Base-by-base conservation (phyloP, 1,139 yeast genomes). In the Pneumocystis murina region DNA sequence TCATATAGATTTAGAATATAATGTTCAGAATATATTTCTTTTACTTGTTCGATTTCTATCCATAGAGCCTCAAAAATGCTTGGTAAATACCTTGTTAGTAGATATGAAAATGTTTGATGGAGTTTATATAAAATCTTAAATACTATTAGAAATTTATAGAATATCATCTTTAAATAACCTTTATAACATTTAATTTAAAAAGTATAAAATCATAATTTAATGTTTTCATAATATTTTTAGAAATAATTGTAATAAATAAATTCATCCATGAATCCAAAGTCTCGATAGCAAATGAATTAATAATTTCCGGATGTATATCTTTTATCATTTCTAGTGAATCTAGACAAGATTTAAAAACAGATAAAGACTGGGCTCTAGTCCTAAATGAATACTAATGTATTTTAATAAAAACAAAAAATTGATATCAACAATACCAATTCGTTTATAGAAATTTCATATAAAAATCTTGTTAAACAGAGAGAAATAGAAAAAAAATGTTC, bases 251-350 rank as follows among this genome's bases (percentile, higher is more conserved):
- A 38, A 57, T 54, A 20, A 64, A 62, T 61, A 66, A 41, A 57
- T 65, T 62, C 39, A 65, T 63, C 67, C 67, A 65, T 14, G 67
- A 66, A 24, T 66, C 65, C 3, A 65, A 54, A 5, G 64, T 59
- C 39, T 41, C 43, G 5, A 61, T 62, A 48, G 61, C 62, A 61
- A 65, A 65, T 41, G 61, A 61, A 17, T 63, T 60, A 58, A 65
- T 62, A 12, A 60, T 63, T 39, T 65, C 67, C 16, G 62, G 20
- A n/a, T 63, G 54, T 17, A 64, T 61, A 16, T 65, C 65, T 16
- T 63, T 62, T 39, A 65, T 55, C 67, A 65, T 65, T 55, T 65
- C 67, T 28, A 65, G 48, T 16, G 63, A 43, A 36, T 65, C 67
- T 35, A 65, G 40, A 41, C 67, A 65, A 4, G 67, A 65, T 39